Evolutionary conservation across 495 filamentous ascomycete genomes (phyloP).

Genomic region (Patellaria atrata): DNA sequence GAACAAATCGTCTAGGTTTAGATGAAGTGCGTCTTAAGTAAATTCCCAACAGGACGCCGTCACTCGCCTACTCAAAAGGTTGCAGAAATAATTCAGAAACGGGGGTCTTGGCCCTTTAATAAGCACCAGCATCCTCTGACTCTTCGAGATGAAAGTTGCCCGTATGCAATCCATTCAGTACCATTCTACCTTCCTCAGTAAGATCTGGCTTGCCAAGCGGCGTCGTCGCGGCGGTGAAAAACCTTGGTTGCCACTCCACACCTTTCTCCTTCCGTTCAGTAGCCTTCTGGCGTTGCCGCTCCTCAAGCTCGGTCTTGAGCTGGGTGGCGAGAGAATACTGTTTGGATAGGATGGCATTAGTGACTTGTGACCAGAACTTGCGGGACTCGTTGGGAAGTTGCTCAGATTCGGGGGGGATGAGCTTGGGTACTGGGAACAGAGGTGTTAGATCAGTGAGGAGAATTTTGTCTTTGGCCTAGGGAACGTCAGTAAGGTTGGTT

Average conservation of each 20-base stretch:
- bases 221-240: conserved; percentile 65
- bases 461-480: conserved; percentile 48
- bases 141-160: conserved; percentile 13
- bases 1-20: no score
- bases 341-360: conserved; percentile 69
- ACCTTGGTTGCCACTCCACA: conserved; percentile 70
- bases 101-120: no score
- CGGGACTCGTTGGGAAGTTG: conserved; percentile 86
- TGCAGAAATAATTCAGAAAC: no score
- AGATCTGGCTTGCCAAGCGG: conserved; percentile 65
- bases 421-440: conserved; percentile 60
- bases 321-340: conserved; percentile 73
- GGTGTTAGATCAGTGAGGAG: conserved; percentile 77
- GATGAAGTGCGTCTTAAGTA: no score
- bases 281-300: conserved; percentile 71
- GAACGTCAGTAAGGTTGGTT: conserved; percentile 29
- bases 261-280: conserved; percentile 54
- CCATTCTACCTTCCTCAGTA: conserved; percentile 59
- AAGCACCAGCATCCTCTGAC: no score
- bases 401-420: conserved; percentile 53
- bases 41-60: no score
- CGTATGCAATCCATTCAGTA: conserved; percentile 51
- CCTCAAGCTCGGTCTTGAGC: conserved; percentile 82
- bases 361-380: conserved; percentile 76
- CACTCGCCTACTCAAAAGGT: no score